Base-by-base conservation (phyloP, 2,329 filamentous ascomycete species). In the Thelonectria olida region DNA sequence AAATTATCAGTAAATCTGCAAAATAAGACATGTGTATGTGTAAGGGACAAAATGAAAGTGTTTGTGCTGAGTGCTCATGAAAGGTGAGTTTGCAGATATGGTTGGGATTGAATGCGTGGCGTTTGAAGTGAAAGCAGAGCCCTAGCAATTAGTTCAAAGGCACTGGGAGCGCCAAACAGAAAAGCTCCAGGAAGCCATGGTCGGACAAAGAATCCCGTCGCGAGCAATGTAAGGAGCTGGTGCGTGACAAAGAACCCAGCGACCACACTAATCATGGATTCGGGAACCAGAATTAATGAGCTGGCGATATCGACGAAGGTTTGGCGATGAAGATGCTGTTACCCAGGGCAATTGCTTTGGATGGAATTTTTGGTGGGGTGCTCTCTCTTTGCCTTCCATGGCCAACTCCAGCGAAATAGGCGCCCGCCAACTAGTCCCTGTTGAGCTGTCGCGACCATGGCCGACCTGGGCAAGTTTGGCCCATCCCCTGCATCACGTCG, bases 1-100 rank as follows among this genome's bases (percentile, higher is more conserved):
- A 62, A 64, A 64, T 27, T 44, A 72, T 72, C 70, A 72, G 70
- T 58, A 64, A 72, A 54, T 63, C 63, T 65, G 62, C 49, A 57
- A 57, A 34, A 28, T 42, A 44, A 53, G 13, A 36, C 28, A 53
- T 41, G 34, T 22, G 23, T 42, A 39, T 51, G 45, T 10, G 27
- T 12, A 34, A 60, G 19, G 38, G 31, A 36, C 22, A 20, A 34
- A 42, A 25, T 44, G 52, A 55, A 34, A 19, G 15, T 27, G 36
- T 51, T 25, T 45, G 41, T 59, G 58, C 27, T n/a, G 39, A 22
- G n/a, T 34, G 47, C 44, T 39, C 3, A 22, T 54, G 22, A 58
- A 60, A 17, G 31, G 20, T 39, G 38, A 36, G 38, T 49, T 45
- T 48, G 25, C 23, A 34, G 39, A 23, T 31, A n/a, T 27, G 28